Percentiles rank a stretch among this genome's conserved stretches.
Conservation (phyloP, 176 grass and related monocot species). For the Sorghum bicolor region Sorghum_bicolor_NCBIv3 NC_012879.2:4247501-4248000, state of each 20-base stretch:
- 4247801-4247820: background rate
- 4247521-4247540: background rate
- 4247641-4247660: background rate
- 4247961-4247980: background rate
- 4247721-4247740: background rate
- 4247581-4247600: no score
- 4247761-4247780: background rate
- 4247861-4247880: slow-evolving; percentile 12
- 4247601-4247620: background rate
- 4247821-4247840: background rate
- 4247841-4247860: background rate
- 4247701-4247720: background rate
- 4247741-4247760: background rate
- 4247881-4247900: background rate
- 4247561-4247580: background rate
- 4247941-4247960: no score
- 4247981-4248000: background rate
- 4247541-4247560: background rate
- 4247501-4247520: background rate
- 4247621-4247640: background rate
- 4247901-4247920: background rate
- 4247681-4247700: background rate
- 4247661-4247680: background rate
- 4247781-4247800: background rate
- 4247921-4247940: background rate